Conservation (phyloP, 108 stramenopile species). For the Skeletonema potamos region DNA sequence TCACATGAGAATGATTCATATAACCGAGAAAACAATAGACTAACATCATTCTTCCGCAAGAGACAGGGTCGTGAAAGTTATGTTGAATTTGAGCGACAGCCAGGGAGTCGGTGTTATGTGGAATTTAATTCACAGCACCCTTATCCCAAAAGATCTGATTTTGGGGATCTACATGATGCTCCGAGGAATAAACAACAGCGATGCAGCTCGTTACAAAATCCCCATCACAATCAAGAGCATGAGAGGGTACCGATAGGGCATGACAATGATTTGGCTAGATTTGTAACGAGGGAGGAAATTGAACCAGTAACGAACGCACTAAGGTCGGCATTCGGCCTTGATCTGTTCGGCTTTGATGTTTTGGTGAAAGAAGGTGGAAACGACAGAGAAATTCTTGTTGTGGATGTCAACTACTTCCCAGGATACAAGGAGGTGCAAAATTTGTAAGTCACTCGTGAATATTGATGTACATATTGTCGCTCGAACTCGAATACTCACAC, state of each 20-base stretch:
- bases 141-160: conserved; percentile 78
- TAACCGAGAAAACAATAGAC: neutral
- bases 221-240: neutral
- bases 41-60: neutral
- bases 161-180: conserved; percentile 45
- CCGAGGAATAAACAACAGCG: conserved; percentile 14
- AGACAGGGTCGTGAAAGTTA: conserved; percentile 20
- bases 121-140: conserved; percentile 89
- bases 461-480: neutral
- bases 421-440: conserved; percentile 87
- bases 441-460: conserved; percentile 32
- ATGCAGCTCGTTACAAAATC: neutral
- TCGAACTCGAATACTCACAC: neutral
- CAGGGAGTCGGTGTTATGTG: conserved; percentile 46
- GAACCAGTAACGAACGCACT: conserved; percentile 69
- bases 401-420: conserved; percentile 90
- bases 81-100: conserved; percentile 46
- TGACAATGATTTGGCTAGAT: conserved; percentile 14
- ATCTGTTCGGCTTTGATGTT: conserved; percentile 89
- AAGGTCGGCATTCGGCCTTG: conserved; percentile 73
- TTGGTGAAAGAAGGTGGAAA: conserved; percentile 40
- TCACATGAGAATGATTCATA: neutral
- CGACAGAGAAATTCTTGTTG: conserved; percentile 55
- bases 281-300: conserved; percentile 68
- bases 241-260: neutral